A percentile compares a stretch with the other conserved stretches of the same genome.
These are phyloP conservation scores for Jasminum sambac DNA, from an alignment of 257 asterid species.

Conservation along the genomic window DNA sequence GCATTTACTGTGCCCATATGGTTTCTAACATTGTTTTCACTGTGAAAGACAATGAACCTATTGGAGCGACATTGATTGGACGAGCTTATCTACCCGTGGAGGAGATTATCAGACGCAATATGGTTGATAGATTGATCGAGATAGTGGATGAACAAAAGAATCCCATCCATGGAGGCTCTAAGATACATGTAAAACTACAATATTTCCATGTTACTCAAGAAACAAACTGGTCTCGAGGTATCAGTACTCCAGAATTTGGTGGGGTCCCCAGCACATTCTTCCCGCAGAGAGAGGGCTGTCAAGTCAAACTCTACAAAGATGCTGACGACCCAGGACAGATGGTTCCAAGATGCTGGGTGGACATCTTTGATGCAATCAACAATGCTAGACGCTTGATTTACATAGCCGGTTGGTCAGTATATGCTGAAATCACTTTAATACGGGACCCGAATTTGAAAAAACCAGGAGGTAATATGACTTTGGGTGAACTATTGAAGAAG, in stretches of 20 bases:
- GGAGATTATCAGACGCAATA: constrained; percentile 44
- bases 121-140: constrained; percentile 59
- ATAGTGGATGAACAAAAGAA: constrained; percentile 52
- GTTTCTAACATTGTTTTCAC: constrained; percentile 67
- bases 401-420: constrained; percentile 84
- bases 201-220: constrained; percentile 50
- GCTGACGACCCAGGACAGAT: constrained; percentile 57
- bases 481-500: constrained; percentile 67
- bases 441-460: constrained; percentile 56
- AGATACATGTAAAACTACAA: constrained; percentile 60
- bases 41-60: constrained; percentile 52
- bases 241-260: constrained; percentile 36
- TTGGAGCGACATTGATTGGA: constrained; percentile 82
- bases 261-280: constrained; percentile 74
- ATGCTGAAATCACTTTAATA: constrained; percentile 54
- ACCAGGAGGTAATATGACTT: constrained; percentile 51
- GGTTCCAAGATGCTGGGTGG: constrained; percentile 82
- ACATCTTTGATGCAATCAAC: constrained; percentile 60
- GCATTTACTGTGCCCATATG: constrained; percentile 68
- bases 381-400: constrained; percentile 69
- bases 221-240: constrained; percentile 70
- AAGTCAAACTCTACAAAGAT: constrained; percentile 65
- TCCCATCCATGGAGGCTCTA: constrained; percentile 58
- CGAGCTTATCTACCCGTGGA: constrained; percentile 68
- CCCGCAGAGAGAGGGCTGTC: constrained; percentile 66